phyloP scores from a whole-genome alignment of 306 rosid genomes.

The Trifolium pratense region DNA sequence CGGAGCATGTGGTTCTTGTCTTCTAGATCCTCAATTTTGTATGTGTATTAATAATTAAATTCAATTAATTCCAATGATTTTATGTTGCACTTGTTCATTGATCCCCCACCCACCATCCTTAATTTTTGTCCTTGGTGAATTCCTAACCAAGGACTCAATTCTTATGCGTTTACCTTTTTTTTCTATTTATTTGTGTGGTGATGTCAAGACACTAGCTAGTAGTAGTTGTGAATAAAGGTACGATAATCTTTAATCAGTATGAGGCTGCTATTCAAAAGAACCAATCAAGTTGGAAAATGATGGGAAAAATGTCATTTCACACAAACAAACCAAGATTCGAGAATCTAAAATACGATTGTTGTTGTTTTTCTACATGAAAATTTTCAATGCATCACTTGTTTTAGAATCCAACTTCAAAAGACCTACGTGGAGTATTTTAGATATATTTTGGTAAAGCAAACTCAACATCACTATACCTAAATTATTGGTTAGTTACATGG shows the following conservation, averaged over 20 bases:
- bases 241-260: slow-evolving; percentile 1
- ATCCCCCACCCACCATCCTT: slow-evolving; percentile 28
- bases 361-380: background rate
- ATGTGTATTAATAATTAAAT: background rate
- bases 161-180: slow-evolving; percentile 2
- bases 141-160: background rate
- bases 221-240: background rate
- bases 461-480: background rate
- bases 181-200: slow-evolving; percentile 2
- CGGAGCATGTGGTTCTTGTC: background rate
- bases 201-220: slow-evolving; percentile 26
- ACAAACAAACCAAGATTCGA: slow-evolving; percentile 1
- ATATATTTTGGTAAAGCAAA: background rate
- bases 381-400: background rate
- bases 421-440: background rate
- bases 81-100: slow-evolving; percentile 29
- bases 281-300: slow-evolving; percentile 32
- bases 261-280: slow-evolving; percentile 36
- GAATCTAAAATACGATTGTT: slow-evolving; percentile 3
- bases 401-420: background rate
- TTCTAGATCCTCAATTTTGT: background rate
- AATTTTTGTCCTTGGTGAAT: background rate
- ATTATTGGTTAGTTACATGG: background rate
- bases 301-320: slow-evolving; percentile 7
- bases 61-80: background rate